Percentiles rank a stretch among this genome's conserved stretches.
Evolutionary conservation across 177 flowering plant species (phyloP).

Genomic region (Vitis hybrid): DNA sequence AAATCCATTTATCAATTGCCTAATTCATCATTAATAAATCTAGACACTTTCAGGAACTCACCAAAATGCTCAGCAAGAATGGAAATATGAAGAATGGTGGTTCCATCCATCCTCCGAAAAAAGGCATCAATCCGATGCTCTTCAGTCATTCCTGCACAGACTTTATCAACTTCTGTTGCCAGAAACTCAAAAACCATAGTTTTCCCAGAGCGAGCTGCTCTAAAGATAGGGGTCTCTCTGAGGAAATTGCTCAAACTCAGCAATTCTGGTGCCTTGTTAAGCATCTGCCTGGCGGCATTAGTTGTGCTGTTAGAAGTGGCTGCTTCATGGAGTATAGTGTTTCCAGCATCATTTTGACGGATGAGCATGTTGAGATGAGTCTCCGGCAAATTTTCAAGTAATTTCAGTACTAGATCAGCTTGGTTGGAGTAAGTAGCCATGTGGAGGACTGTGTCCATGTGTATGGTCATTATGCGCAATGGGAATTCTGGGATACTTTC

Average conservation of each 20-base stretch:
- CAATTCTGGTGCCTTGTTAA: neutral
- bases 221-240: conserved; percentile 10
- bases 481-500: neutral
- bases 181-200: neutral
- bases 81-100: conserved; percentile 16
- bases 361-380: neutral
- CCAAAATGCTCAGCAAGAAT: conserved; percentile 10
- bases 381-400: neutral
- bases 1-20: no score
- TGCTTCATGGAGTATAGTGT: neutral
- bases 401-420: neutral
- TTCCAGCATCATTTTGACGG: neutral
- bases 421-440: neutral
- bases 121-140: neutral
- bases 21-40: no score
- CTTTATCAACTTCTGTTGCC: neutral
- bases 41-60: neutral
- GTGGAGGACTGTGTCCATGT: neutral
- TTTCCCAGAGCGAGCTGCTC: conserved; percentile 2
- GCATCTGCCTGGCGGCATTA: neutral
- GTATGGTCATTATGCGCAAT: neutral
- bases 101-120: neutral
- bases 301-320: neutral
- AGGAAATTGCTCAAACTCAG: neutral
- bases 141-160: no score